phyloP scores from a whole-genome alignment of 495 filamentous ascomycete genomes.

The Neurospora intermedia region DNA sequence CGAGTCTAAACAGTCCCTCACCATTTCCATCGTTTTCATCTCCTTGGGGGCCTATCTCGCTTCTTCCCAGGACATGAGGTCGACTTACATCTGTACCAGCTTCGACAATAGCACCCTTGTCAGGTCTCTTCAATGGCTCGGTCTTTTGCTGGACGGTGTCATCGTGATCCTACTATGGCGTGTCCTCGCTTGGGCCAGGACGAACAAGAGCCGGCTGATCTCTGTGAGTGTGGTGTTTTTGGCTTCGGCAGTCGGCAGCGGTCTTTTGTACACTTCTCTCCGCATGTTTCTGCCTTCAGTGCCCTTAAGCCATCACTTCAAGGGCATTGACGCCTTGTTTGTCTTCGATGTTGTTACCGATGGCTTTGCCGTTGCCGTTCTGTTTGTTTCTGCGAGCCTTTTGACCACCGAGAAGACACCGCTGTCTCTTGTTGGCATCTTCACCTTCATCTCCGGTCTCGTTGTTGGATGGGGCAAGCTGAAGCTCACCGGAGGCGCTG shows the following conservation, averaged over 20 bases:
- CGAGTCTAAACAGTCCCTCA: constrained; percentile 18
- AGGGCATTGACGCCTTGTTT: constrained; percentile 22
- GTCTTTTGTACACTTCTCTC: constrained; percentile 6
- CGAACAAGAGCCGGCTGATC: constrained; percentile 30
- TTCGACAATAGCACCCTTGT: constrained; percentile 18
- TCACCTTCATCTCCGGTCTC: constrained; percentile 28
- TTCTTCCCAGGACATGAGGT: constrained; percentile 14
- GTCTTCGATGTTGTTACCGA: constrained; percentile 31
- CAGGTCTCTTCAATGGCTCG: constrained; percentile 25
- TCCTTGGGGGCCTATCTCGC: constrained; percentile 21
- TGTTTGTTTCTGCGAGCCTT: constrained; percentile 28
- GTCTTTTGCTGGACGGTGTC: constrained; percentile 29
- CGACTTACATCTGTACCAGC: constrained; percentile 36
- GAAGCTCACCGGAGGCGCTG: constrained; percentile 26
- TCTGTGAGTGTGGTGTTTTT: constrained; percentile 28
- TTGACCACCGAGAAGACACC: constrained; percentile 29
- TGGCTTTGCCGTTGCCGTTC: constrained; percentile 26
- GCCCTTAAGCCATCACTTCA: constrained; percentile 14
- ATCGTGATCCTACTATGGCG: constrained; percentile 33
- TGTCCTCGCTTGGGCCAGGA: constrained; percentile 35
- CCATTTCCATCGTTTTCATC: constrained; percentile 20
- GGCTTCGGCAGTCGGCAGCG: constrained; percentile 12
- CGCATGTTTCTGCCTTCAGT: constrained; percentile 2
- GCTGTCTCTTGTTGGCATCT: constrained; percentile 24
- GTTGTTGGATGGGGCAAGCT: constrained; percentile 16